Conservation (phyloP, 2,329 filamentous ascomycete species). For the Fusarium keratoplasticum region DNA sequence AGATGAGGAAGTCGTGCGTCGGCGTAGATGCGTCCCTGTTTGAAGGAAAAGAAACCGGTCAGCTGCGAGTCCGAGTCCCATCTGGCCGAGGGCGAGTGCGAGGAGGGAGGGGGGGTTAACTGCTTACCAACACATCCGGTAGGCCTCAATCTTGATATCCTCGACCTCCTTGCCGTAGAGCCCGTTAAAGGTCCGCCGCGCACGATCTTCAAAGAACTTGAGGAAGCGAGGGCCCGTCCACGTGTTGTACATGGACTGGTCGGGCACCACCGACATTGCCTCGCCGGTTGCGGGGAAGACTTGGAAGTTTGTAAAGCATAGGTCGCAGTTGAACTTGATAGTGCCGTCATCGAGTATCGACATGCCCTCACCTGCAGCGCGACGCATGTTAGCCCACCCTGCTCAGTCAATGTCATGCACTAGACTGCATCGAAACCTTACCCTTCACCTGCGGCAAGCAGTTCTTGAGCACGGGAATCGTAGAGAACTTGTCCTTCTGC, state of each 20-base stretch:
- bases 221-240: conserved; percentile 55
- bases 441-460: conserved; percentile 55
- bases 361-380: conserved; percentile 54
- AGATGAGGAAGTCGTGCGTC: conserved; percentile 72
- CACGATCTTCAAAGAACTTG: conserved; percentile 58
- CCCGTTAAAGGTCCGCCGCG: conserved; percentile 52
- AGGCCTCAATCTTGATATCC: conserved; percentile 54
- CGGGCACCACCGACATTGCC: conserved; percentile 63
- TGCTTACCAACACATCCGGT: conserved; percentile 60
- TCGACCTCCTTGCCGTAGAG: conserved; percentile 56
- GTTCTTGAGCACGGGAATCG: conserved; percentile 66
- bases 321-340: conserved; percentile 72
- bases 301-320: conserved; percentile 67
- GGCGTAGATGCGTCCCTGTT: conserved; percentile 71
- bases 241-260: conserved; percentile 55
- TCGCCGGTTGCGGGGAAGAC: conserved; percentile 59
- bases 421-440: conserved; percentile 41
- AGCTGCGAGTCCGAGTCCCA: conserved; percentile 5
- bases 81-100: not conserved
- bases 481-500: conserved; percentile 60
- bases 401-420: not conserved
- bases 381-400: conserved; percentile 11
- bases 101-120: conserved; percentile 4
- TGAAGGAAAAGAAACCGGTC: conserved; percentile 29
- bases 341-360: conserved; percentile 59